phyloP scores from a whole-genome alignment of 2,329 filamentous ascomycete species.

The Penicillium sclerotiorum region DNA sequence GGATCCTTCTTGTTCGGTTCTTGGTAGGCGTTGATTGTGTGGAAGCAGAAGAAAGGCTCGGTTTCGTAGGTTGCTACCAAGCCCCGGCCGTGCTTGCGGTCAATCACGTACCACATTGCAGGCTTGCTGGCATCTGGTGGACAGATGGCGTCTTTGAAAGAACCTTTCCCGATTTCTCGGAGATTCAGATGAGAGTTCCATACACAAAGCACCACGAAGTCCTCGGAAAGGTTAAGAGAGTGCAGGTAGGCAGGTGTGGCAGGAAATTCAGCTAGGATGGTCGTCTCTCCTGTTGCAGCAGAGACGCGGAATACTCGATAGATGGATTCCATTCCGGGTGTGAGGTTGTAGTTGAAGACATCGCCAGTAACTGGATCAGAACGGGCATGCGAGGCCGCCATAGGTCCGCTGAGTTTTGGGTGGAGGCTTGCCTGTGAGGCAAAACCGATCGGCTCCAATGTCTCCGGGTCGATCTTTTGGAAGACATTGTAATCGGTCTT shows the following conservation, averaged over 20 bases:
- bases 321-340: slow-evolving; percentile 57
- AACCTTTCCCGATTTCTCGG: not conserved
- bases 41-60: slow-evolving; percentile 75
- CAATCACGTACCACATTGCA: slow-evolving; percentile 74
- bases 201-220: slow-evolving; percentile 73
- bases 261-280: slow-evolving; percentile 69
- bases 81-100: slow-evolving; percentile 64
- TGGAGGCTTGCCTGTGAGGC: slow-evolving; percentile 65
- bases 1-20: slow-evolving; percentile 45
- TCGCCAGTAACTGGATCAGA: slow-evolving; percentile 74
- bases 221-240: slow-evolving; percentile 73
- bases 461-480: slow-evolving; percentile 67
- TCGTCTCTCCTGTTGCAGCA: slow-evolving; percentile 64
- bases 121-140: slow-evolving; percentile 61
- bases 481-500: slow-evolving; percentile 61
- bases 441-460: slow-evolving; percentile 71
- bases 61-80: slow-evolving; percentile 70
- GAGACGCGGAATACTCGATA: slow-evolving; percentile 73
- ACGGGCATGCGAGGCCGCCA: slow-evolving; percentile 72
- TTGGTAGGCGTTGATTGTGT: slow-evolving; percentile 77
- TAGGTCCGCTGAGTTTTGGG: slow-evolving; percentile 65
- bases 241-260: slow-evolving; percentile 73
- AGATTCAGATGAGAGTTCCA: slow-evolving; percentile 67
- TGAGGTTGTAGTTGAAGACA: slow-evolving; percentile 80
- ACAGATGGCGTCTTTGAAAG: slow-evolving; percentile 66